Conservation (phyloP, 768 basidiomycete genomes). For the Suillus subalutaceus region DNA sequence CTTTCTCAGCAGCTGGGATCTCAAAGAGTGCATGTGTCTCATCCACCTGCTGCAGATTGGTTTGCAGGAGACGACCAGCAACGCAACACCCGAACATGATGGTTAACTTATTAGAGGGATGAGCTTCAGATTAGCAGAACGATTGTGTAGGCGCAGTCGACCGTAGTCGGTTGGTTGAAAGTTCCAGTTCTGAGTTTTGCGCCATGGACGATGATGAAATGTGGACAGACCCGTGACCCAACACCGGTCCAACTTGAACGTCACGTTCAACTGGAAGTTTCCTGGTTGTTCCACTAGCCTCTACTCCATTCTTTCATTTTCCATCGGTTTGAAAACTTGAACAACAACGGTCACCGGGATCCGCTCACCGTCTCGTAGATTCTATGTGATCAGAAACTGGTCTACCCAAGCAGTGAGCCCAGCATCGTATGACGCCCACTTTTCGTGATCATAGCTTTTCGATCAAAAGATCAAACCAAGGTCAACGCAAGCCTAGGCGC, state of each 20-base stretch:
- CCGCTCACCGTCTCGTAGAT: not conserved
- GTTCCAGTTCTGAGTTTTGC: not conserved
- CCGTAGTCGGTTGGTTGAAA: not conserved
- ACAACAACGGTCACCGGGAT: not conserved
- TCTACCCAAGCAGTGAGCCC: not conserved
- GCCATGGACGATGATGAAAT: constrained; percentile 8
- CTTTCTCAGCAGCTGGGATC: constrained; percentile 65
- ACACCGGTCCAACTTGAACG: not conserved
- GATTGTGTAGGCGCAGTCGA: not conserved
- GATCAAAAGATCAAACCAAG: not conserved
- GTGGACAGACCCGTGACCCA: constrained; percentile 4
- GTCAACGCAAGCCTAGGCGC: constrained; percentile 5
- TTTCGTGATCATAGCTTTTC: not conserved
- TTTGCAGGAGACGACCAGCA: constrained; percentile 77
- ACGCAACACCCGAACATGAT: constrained; percentile 81
- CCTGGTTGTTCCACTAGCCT: not conserved
- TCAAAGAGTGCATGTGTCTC: constrained; percentile 83
- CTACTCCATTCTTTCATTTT: not conserved
- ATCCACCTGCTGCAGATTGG: constrained; percentile 79
- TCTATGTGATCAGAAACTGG: not conserved
- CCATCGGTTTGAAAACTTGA: not conserved
- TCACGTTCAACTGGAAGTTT: not conserved
- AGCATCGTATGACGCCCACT: not conserved
- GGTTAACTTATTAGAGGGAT: not conserved
- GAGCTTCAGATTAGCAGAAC: not conserved